A percentile compares a stretch with the other conserved stretches of the same genome.
phyloP scores from a whole-genome alignment of 2,329 filamentous ascomycete genomes.

The Colletotrichum sp. region DNA sequence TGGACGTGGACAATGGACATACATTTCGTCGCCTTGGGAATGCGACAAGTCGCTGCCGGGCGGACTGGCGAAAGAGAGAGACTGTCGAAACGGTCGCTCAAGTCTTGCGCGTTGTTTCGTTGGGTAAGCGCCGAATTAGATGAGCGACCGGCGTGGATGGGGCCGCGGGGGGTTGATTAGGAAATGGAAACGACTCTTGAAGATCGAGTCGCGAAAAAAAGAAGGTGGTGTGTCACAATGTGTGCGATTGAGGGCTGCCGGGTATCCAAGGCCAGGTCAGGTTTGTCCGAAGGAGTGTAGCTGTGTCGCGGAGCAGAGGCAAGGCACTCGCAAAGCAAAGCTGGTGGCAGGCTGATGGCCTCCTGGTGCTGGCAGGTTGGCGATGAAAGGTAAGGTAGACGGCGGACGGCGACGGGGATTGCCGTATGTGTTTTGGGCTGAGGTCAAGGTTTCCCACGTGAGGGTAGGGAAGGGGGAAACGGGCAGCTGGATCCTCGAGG shows the following conservation, averaged over 20 bases:
- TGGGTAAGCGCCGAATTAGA: not conserved
- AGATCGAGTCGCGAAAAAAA: not conserved
- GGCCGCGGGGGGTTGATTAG: not conserved
- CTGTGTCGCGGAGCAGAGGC: not conserved
- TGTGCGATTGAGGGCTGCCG: not conserved
- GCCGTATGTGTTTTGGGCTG: slow-evolving; percentile 6
- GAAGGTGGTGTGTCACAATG: slow-evolving; percentile 4
- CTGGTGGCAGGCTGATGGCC: not conserved
- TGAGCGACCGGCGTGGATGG: not conserved
- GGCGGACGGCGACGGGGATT: not conserved
- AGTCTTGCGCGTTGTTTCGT: not conserved
- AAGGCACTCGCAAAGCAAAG: not conserved
- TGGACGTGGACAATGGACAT: not conserved
- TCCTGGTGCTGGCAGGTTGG: not conserved
- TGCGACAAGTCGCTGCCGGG: not conserved
- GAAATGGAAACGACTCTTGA: not conserved
- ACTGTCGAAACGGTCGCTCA: not conserved
- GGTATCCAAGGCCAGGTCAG: slow-evolving; percentile 6
- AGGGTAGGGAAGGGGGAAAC: slow-evolving; percentile 9
- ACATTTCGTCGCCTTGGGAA: not conserved
- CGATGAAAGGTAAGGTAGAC: not conserved
- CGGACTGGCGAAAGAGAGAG: not conserved
- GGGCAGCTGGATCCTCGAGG: not conserved
- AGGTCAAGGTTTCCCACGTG: slow-evolving; percentile 5
- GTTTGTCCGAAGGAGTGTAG: not conserved